Percentiles rank a stretch among this genome's conserved stretches.
Evolutionary conservation across 2,329 filamentous ascomycete genomes (phyloP).

Genomic region (Aspergillus puulaauensis): DNA sequence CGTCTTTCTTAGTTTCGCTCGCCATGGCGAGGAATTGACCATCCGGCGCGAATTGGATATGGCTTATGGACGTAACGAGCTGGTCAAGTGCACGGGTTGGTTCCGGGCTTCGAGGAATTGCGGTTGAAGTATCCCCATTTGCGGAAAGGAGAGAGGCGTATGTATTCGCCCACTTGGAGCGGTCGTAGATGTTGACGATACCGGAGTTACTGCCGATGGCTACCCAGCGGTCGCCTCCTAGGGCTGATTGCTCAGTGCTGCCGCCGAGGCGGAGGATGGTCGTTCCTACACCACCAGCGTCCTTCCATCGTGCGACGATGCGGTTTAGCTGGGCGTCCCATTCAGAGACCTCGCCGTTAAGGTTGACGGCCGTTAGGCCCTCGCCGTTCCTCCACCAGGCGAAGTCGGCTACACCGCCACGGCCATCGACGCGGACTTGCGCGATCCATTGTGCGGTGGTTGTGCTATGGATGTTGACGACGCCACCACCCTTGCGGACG

Average conservation of each 20-base stretch:
- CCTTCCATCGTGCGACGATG: slow-evolving; percentile 80
- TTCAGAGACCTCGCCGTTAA: slow-evolving; percentile 86
- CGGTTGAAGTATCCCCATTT: slow-evolving; percentile 27
- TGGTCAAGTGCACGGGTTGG: slow-evolving; percentile 78
- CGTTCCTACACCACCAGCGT: slow-evolving; percentile 84
- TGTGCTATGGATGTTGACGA: slow-evolving; percentile 80
- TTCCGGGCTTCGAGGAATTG: slow-evolving; percentile 66
- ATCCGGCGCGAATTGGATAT: slow-evolving; percentile 79
- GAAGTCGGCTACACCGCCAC: slow-evolving; percentile 84
- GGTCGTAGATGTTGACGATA: slow-evolving; percentile 92
- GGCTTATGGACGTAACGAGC: slow-evolving; percentile 79
- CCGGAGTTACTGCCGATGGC: slow-evolving; percentile 83
- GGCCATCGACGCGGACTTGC: slow-evolving; percentile 76
- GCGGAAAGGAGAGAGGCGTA: slow-evolving; percentile 32
- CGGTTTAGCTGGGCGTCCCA: slow-evolving; percentile 70
- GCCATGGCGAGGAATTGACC: slow-evolving; percentile 86
- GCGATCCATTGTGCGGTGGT: slow-evolving; percentile 83
- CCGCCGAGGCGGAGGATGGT: slow-evolving; percentile 77
- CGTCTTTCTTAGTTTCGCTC: slow-evolving; percentile 84
- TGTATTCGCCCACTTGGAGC: slow-evolving; percentile 58
- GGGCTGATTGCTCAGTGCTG: slow-evolving; percentile 32
- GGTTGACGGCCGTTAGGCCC: slow-evolving; percentile 78
- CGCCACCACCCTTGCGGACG: slow-evolving; percentile 79
- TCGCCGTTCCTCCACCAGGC: slow-evolving; percentile 86
- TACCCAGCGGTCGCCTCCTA: slow-evolving; percentile 83